Evolutionary conservation across 495 filamentous ascomycete genomes (phyloP), one percentile per base, ranked within the genome.

Genomic region (Penicillium egyptiacum): DNA sequence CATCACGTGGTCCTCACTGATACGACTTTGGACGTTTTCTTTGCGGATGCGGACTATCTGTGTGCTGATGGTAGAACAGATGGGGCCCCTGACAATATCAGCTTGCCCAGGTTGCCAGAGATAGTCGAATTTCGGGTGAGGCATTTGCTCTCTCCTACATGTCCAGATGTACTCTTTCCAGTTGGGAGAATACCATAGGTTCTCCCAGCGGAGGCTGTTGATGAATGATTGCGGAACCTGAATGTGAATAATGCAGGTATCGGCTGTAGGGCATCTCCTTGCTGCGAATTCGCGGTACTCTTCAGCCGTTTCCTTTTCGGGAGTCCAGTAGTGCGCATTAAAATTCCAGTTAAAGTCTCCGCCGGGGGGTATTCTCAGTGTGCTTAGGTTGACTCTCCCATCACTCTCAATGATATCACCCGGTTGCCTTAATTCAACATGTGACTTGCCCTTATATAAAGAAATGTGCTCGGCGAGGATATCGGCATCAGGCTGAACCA

Each of bases 161-260:
- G 47, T 37, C 31, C 47, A 50, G 9, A 50, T 22, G 30, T 50
- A 37, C 17, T 50, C 30, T 50, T 50, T 50, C 47, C 47, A 50
- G 30, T 50, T 39, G 11, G 47, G 30, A 23, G 47, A 50, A 50
- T 50, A 50, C 47, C 30, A 50, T 14, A 50, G 47, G 16, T 37
- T 23, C 31, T 50, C 47, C 47, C 8, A 0, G 19, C 6, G 41
- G 10, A 50, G 47, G 19, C 47, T 50, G 31, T 37, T 35, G 17
- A 50, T 25, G 19, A 50, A 50, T 37, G 47, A 9, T 16, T 2
- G 30, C 47, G 17, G 47, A 50, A 50, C 9, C 47, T 50, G 47
- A 37, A 50, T 50, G 31, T 50, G 47, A 35, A 50, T 23, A 25
- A 50, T 50, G 31, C 47, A 50, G 19, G 47, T 50, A 22, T 50